Conservation (phyloP, 768 basidiomycete genomes). For the Phlebiopsis gigantea region DNA sequence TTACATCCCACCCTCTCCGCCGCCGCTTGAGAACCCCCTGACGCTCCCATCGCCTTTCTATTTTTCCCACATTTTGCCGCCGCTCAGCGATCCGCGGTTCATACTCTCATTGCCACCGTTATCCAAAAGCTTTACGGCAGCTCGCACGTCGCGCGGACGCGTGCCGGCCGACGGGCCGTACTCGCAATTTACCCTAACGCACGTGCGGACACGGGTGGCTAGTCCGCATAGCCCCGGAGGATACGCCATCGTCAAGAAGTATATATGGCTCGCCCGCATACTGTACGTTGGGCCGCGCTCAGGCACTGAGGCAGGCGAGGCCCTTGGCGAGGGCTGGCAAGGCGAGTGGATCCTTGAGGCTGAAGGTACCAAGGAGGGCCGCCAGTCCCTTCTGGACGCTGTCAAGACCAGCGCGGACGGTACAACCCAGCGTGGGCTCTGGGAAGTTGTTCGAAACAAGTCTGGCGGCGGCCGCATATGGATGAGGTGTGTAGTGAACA, state of each 20-base stretch:
- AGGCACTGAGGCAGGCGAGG: conserved; percentile 24
- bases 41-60: conserved; percentile 72
- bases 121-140: conserved; percentile 21
- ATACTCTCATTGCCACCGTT: conserved; percentile 27
- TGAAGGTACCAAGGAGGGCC: conserved; percentile 68
- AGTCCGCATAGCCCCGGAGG: conserved; percentile 62
- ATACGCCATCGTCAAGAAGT: conserved; percentile 51
- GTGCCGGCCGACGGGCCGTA: conserved; percentile 24
- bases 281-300: conserved; percentile 27
- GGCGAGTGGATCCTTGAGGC: conserved; percentile 80
- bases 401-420: conserved; percentile 28
- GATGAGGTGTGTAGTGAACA: conserved; percentile 38
- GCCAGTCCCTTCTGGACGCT: conserved; percentile 50
- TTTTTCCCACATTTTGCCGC: conserved; percentile 60
- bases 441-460: conserved; percentile 62
- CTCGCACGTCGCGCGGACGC: conserved; percentile 25
- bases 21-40: conserved; percentile 52
- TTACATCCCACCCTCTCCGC: conserved; percentile 48
- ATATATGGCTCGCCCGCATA: conserved; percentile 60
- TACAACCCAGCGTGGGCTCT: conserved; percentile 23
- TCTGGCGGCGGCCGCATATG: conserved; percentile 54
- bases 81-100: conserved; percentile 25
- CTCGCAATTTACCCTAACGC: conserved; percentile 44
- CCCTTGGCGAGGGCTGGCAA: conserved; percentile 62
- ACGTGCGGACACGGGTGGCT: conserved; percentile 40